Conservation (phyloP, 805 yeast species). For the Wickerhamiella parazyma region DNA sequence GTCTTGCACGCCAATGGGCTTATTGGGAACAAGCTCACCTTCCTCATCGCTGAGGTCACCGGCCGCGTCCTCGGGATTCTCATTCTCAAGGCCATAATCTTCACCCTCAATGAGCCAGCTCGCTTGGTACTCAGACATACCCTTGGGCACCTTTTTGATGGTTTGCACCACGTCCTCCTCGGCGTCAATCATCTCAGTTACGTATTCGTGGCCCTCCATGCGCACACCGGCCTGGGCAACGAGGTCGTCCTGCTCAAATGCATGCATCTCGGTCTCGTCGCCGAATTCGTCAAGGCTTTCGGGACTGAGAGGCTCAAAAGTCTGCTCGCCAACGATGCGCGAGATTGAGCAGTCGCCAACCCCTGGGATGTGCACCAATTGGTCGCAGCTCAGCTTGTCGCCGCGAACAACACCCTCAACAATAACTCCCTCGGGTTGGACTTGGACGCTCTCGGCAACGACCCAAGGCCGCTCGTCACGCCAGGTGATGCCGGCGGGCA, state of each 20-base stretch:
- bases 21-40: constrained; percentile 27
- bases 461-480: constrained; percentile 85
- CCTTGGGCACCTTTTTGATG: constrained; percentile 42
- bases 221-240: constrained; percentile 33
- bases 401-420: constrained; percentile 85
- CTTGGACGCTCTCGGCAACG: constrained; percentile 51
- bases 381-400: constrained; percentile 48
- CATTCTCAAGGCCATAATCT: constrained; percentile 28
- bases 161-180: constrained; percentile 22
- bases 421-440: constrained; percentile 33
- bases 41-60: constrained; percentile 17
- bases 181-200: constrained; percentile 26
- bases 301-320: constrained; percentile 20
- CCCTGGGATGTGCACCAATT: constrained; percentile 76
- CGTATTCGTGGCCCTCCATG: constrained; percentile 44
- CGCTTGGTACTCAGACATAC: constrained; percentile 65
- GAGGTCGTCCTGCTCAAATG: constrained; percentile 23
- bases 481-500: constrained; percentile 80
- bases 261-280: constrained; percentile 18
- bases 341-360: constrained; percentile 77
- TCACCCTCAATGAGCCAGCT: constrained; percentile 49
- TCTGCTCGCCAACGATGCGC: constrained; percentile 38
- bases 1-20: constrained; percentile 14
- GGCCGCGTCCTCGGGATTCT: constrained; percentile 21
- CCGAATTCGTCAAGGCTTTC: constrained; percentile 23